Evolutionary conservation across 2,329 filamentous ascomycete species (phyloP).

Genomic region (Akanthomyces lecanii): DNA sequence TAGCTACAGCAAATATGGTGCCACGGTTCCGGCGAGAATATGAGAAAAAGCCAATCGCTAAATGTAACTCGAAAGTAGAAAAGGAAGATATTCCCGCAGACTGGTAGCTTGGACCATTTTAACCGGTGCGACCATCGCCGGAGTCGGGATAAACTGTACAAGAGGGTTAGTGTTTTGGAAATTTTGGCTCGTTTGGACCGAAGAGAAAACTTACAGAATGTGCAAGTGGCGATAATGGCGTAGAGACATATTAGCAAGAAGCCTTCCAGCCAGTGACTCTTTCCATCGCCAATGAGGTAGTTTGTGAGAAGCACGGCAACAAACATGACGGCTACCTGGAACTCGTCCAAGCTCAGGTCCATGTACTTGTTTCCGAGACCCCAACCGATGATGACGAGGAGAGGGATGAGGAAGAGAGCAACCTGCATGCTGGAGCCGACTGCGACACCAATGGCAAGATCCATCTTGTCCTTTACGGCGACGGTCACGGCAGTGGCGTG

Average conservation of each 20-base stretch:
- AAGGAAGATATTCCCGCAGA: no score
- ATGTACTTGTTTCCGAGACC: slow-evolving; percentile 66
- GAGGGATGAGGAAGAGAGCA: slow-evolving; percentile 70
- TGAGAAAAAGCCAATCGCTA: background rate
- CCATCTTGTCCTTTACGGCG: slow-evolving; percentile 81
- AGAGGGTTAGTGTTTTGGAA: background rate
- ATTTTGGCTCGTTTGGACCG: background rate
- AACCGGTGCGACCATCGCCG: background rate
- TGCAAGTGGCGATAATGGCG: slow-evolving; percentile 68
- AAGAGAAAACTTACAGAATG: slow-evolving; percentile 50
- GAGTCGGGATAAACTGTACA: slow-evolving; percentile 4
- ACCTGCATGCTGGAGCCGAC: slow-evolving; percentile 80
- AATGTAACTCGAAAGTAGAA: background rate
- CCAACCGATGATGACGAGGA: slow-evolving; percentile 76
- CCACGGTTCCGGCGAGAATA: background rate
- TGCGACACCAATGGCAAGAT: slow-evolving; percentile 74
- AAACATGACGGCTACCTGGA: slow-evolving; percentile 83
- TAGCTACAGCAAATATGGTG: background rate
- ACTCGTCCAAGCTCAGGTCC: slow-evolving; percentile 81
- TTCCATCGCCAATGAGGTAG: slow-evolving; percentile 77
- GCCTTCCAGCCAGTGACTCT: slow-evolving; percentile 79
- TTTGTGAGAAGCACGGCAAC: slow-evolving; percentile 81
- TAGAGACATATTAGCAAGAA: slow-evolving; percentile 73
- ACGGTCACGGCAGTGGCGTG: slow-evolving; percentile 78
- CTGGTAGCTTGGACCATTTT: background rate